Percentiles rank a stretch among this genome's conserved stretches.
Conservation (phyloP, 768 basidiomycete genomes). For the Sutorius australiensis region DNA sequence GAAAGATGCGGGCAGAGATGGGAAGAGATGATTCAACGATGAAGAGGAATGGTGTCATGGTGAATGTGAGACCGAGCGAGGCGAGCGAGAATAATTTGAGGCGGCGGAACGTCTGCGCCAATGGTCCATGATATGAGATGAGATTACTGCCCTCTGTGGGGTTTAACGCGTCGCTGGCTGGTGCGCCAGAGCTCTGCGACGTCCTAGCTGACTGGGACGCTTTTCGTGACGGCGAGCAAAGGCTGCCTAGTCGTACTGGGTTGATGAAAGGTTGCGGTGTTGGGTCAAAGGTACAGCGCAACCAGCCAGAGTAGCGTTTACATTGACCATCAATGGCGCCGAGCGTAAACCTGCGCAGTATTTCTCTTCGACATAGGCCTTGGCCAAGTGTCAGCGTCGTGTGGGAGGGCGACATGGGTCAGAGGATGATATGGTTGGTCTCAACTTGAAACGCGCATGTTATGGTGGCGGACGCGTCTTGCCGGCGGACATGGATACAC, state of each 20-base stretch:
- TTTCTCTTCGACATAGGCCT: constrained; percentile 14
- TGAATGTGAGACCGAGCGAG: constrained; percentile 64
- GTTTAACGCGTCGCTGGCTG: background rate
- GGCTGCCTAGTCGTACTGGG: background rate
- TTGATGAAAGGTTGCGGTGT: background rate
- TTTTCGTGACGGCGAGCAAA: constrained; percentile 1
- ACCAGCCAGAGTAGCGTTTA: constrained; percentile 6
- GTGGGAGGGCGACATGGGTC: constrained; percentile 4
- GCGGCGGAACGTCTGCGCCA: constrained; percentile 66
- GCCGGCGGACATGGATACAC: constrained; percentile 52
- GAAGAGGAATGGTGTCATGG: constrained; percentile 78
- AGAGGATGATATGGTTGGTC: background rate
- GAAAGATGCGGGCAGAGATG: constrained; percentile 56
- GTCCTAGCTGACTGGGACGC: constrained; percentile 13
- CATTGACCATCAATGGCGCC: background rate
- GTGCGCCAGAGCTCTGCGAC: constrained; percentile 2
- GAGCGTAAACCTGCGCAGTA: constrained; percentile 4
- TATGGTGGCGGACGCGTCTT: constrained; percentile 14
- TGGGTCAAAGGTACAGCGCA: background rate
- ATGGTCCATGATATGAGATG: constrained; percentile 63
- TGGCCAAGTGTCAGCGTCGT: constrained; percentile 8
- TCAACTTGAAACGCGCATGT: background rate
- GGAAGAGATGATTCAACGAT: constrained; percentile 77
- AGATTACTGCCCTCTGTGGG: constrained; percentile 4
- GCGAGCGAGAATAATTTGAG: constrained; percentile 82